phyloP scores from a whole-genome alignment of 805 yeast species.

The Lachancea cidri region DNA sequence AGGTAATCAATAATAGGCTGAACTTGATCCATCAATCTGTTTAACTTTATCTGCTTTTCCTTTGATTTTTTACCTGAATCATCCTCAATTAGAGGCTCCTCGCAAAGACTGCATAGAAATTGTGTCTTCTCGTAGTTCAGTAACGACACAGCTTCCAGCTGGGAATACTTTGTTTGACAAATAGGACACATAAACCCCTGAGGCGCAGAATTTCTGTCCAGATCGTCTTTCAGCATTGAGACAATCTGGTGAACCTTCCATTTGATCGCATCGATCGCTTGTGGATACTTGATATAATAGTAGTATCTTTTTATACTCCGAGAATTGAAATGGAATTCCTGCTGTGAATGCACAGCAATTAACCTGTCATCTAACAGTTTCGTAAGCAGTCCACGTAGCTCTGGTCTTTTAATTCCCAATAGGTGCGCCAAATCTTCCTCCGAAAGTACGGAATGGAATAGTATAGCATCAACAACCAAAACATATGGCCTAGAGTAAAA shows the following conservation, averaged over 20 bases:
- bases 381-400: conserved; percentile 76
- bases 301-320: conserved; percentile 73
- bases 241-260: conserved; percentile 94
- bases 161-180: conserved; percentile 75
- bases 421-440: conserved; percentile 86
- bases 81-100: conserved; percentile 73
- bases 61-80: conserved; percentile 80
- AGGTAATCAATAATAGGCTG: conserved; percentile 81
- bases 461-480: conserved; percentile 77
- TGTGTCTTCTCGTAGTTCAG: conserved; percentile 74
- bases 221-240: conserved; percentile 69
- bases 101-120: conserved; percentile 83
- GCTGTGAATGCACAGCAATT: conserved; percentile 63
- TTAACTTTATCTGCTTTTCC: conserved; percentile 74
- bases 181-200: conserved; percentile 91
- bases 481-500: conserved; percentile 84
- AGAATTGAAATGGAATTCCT: conserved; percentile 58
- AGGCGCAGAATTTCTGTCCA: conserved; percentile 80
- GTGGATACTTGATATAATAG: conserved; percentile 83
- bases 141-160: conserved; percentile 81
- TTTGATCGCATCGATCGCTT: conserved; percentile 91
- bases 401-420: conserved; percentile 80
- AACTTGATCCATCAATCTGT: conserved; percentile 79
- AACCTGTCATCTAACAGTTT: conserved; percentile 80
- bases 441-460: conserved; percentile 82